Percentiles rank a stretch among this genome's conserved stretches.
phyloP scores from a whole-genome alignment of 345 rosid species.

The Dipteronia dyeriana region DNA sequence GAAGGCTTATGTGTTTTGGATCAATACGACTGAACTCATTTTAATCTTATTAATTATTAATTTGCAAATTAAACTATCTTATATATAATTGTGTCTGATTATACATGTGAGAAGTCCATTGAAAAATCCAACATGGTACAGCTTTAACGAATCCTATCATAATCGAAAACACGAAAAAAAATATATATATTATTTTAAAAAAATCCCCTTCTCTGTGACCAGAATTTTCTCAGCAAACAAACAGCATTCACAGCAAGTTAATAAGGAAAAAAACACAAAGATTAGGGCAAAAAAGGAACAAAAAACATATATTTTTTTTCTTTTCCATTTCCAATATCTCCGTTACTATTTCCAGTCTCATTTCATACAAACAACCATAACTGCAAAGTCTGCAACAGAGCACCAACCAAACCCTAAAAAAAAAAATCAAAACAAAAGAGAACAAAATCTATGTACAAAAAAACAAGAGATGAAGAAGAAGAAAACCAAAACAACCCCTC shows the following conservation, averaged over 20 bases:
- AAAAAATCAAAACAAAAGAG: neutral
- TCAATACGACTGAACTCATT: too few species aligned
- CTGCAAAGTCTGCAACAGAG: neutral
- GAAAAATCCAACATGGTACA: neutral
- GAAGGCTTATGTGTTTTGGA: too few species aligned
- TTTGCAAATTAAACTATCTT: too few species aligned
- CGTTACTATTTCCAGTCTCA: neutral
- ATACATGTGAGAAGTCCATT: neutral
- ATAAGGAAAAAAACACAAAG: neutral
- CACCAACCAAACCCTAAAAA: neutral
- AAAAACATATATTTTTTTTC: neutral
- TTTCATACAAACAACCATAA: neutral
- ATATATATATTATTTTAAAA: neutral
- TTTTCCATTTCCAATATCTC: slow-evolving; percentile 1
- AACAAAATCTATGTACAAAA: neutral
- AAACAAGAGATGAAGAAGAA: neutral
- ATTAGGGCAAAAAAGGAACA: neutral
- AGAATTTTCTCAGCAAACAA: slow-evolving; percentile 17
- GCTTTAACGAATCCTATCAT: neutral
- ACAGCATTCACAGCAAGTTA: neutral
- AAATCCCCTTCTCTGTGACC: neutral
- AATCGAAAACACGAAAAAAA: neutral
- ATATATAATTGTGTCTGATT: neutral
- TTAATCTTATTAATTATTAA: too few species aligned
- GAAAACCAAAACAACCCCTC: neutral